Base-by-base conservation (phyloP, 1,139 yeast genomes). In the Yamadazyma diospyri region DNA sequence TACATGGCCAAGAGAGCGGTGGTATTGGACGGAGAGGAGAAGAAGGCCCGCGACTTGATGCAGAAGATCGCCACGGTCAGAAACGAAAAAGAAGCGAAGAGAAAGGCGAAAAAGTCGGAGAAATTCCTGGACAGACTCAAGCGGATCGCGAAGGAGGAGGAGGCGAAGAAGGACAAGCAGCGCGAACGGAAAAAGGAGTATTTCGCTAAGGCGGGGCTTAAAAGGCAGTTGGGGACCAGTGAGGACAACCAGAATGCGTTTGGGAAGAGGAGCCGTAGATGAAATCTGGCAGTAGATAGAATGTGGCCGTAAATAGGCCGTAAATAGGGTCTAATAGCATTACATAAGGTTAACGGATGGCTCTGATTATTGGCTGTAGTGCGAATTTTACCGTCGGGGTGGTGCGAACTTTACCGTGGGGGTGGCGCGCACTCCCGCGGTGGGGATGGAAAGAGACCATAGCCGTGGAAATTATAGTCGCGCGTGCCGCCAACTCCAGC, bases 1-100 rank as follows among this genome's bases (percentile, higher is more conserved):
- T 92, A 92, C 56, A 60, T 84, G 76, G 81, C 81, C 42, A 89
- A 88, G 68, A 79, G 98, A 53, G 98, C 98, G 1, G 97, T 92
- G 36, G 94, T 89, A 4, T 66, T 89, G 33, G 85, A 82, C 27
- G 95, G 94, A 16, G 97, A 88, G 39, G 97, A 89, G 57, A 87
- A 86, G 80, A 85, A 86, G 65, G 92, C 95, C 15, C 76, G 97
- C 47, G 83, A 87, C 26, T 74, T 92, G 61, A 76, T 92, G 73
- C 94, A 83, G 57, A 86, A 86, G 62, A 80, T 92, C 35, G 76
- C 84, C 46, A 86, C 97, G 0, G 67, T 94, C 34, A 77, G 86
- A 48, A 85, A 81, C 50, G 94, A 84, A 38, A 92, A 92, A 65
- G 96, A 86, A 24, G 73, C 78, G 32, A 88, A 84, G 76, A 77